Percentiles rank a stretch among this genome's conserved stretches.
Evolutionary conservation across 345 rosid species (phyloP).

Genomic region (Aquilaria yunnanensis): DNA sequence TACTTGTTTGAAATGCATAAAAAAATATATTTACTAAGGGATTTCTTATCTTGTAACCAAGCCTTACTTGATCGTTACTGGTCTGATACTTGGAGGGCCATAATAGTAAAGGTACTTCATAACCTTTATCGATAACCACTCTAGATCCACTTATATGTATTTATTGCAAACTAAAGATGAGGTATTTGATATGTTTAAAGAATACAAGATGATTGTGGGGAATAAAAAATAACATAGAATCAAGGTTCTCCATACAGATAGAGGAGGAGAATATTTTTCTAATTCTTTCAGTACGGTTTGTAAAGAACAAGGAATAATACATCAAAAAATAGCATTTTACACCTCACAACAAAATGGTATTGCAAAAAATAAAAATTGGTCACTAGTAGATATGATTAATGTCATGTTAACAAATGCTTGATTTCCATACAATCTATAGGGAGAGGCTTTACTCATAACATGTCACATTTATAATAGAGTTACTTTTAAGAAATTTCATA

Average conservation of each 20-base stretch:
- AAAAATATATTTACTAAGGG: too few species aligned
- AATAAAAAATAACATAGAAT: too few species aligned
- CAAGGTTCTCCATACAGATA: too few species aligned
- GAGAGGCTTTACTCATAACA: not conserved
- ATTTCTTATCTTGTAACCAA: too few species aligned
- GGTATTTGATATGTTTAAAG: not conserved
- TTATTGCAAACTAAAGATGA: not conserved
- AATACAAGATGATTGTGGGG: not conserved
- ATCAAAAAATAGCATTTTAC: not conserved
- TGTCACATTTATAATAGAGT: not conserved
- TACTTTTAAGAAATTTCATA: not conserved
- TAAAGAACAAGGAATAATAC: not conserved
- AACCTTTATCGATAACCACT: too few species aligned
- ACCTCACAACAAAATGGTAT: not conserved
- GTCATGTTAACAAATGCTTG: too few species aligned
- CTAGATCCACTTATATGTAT: not conserved
- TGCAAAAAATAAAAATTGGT: not conserved
- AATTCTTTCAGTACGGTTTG: too few species aligned
- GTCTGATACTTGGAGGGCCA: too few species aligned
- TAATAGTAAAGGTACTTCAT: too few species aligned
- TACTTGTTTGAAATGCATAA: too few species aligned
- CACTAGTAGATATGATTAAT: not conserved
- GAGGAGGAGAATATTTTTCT: not conserved
- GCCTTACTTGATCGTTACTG: too few species aligned
- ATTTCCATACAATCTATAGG: not conserved